A percentile compares a stretch with the other conserved stretches of the same genome.
Evolutionary conservation across 2,329 filamentous ascomycete species (phyloP).

Genomic region (Nemania sp.): DNA sequence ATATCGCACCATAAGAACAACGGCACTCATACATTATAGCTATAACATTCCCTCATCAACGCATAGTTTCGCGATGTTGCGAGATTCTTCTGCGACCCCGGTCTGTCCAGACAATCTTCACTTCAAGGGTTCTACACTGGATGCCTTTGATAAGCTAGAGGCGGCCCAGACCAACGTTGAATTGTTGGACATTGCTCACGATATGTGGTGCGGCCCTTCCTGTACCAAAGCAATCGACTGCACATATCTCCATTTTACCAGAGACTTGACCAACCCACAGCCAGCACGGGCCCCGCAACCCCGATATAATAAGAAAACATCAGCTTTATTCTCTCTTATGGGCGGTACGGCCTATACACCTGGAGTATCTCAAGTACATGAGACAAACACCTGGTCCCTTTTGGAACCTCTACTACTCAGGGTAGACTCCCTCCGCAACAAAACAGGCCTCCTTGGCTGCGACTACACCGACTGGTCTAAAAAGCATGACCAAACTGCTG

Average conservation of each 20-base stretch:
- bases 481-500: not conserved
- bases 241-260: not conserved
- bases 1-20: too few relatives aligned
- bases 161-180: not conserved
- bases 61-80: not conserved
- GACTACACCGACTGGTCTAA: not conserved
- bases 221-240: not conserved
- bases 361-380: not conserved
- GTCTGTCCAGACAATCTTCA: not conserved
- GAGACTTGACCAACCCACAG: not conserved
- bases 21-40: too few relatives aligned
- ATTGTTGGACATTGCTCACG: not conserved
- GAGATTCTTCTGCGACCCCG: not conserved
- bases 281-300: not conserved
- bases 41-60: too few relatives aligned
- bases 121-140: not conserved
- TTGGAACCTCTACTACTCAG: not conserved
- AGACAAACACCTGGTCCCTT: not conserved
- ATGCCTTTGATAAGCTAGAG: not conserved
- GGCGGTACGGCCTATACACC: not conserved
- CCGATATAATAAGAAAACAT: not conserved
- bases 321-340: not conserved
- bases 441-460: not conserved
- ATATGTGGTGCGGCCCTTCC: not conserved
- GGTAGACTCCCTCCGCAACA: not conserved